Evolutionary conservation across 768 basidiomycete species (phyloP).

Genomic region (Xerocomellus chrysenteron): DNA sequence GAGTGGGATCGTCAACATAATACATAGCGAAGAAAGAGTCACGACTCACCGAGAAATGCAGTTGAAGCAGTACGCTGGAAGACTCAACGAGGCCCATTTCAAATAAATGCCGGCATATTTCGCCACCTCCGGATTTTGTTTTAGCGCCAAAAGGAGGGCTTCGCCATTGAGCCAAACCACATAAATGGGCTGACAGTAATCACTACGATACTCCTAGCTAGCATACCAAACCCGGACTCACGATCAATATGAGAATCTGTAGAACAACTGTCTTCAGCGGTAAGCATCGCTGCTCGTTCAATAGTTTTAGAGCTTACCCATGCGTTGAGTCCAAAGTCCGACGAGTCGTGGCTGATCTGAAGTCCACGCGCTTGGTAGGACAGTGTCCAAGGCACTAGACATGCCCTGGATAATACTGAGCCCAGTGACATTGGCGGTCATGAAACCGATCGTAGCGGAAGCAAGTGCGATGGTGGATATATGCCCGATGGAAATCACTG

Average conservation of each 20-base stretch:
- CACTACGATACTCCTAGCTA: neutral
- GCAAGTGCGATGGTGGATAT: slow-evolving; percentile 88
- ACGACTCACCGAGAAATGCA: slow-evolving; percentile 42
- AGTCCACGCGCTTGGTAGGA: slow-evolving; percentile 94
- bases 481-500: slow-evolving; percentile 91
- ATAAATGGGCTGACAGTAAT: slow-evolving; percentile 45
- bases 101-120: slow-evolving; percentile 72
- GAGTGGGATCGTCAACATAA: slow-evolving; percentile 47
- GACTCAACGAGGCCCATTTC: slow-evolving; percentile 64
- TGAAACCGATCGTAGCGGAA: slow-evolving; percentile 70
- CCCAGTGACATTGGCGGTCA: slow-evolving; percentile 62
- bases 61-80: slow-evolving; percentile 70
- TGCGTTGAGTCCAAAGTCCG: slow-evolving; percentile 88
- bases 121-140: slow-evolving; percentile 83
- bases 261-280: slow-evolving; percentile 11
- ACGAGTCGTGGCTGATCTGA: slow-evolving; percentile 80
- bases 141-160: slow-evolving; percentile 63
- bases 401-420: slow-evolving; percentile 80
- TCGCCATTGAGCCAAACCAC: slow-evolving; percentile 85
- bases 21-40: slow-evolving; percentile 28
- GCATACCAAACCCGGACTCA: slow-evolving; percentile 34
- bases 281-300: neutral
- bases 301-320: slow-evolving; percentile 47
- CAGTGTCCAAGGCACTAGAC: slow-evolving; percentile 83
- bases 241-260: slow-evolving; percentile 44